A percentile compares a stretch with the other conserved stretches of the same genome.
Evolutionary conservation across 495 filamentous ascomycete species (phyloP).

Genomic region (Talaromyces liani): DNA sequence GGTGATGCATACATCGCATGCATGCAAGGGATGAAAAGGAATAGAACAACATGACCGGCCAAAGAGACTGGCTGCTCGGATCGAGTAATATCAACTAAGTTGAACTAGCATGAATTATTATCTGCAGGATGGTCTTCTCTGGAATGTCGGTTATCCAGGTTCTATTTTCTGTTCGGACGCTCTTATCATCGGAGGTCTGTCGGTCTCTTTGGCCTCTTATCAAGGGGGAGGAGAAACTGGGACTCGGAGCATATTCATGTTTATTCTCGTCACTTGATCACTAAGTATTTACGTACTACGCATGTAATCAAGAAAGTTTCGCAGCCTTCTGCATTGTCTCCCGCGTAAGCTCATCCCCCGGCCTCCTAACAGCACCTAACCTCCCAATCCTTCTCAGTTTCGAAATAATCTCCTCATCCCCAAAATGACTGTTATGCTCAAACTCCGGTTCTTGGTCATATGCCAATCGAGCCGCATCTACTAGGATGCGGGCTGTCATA

Average conservation of each 20-base stretch:
- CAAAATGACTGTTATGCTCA: slow-evolving; percentile 70
- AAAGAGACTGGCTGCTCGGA: neutral
- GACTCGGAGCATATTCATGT: neutral
- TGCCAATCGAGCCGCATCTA: slow-evolving; percentile 78
- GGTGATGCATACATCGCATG: neutral
- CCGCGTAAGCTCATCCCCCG: slow-evolving; percentile 46
- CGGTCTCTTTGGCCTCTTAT: neutral
- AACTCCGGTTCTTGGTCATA: slow-evolving; percentile 78
- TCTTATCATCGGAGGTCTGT: neutral
- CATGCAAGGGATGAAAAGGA: slow-evolving; percentile 2
- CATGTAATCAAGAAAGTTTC: slow-evolving; percentile 36
- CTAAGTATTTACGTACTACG: neutral
- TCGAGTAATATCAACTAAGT: too few species aligned
- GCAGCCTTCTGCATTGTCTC: slow-evolving; percentile 50
- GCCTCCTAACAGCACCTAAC: slow-evolving; percentile 26
- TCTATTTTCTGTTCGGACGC: neutral
- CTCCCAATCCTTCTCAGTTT: slow-evolving; percentile 52
- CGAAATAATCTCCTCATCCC: slow-evolving; percentile 71
- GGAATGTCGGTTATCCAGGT: neutral
- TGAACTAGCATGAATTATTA: neutral
- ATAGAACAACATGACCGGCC: neutral
- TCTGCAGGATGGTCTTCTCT: neutral
- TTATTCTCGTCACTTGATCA: neutral
- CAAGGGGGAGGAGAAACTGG: neutral
- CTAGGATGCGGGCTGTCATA: slow-evolving; percentile 83